Evolutionary conservation across 139 green algal species (phyloP), one percentile per base, ranked within the genome.

Genomic region (Nannochloris sp.): DNA sequence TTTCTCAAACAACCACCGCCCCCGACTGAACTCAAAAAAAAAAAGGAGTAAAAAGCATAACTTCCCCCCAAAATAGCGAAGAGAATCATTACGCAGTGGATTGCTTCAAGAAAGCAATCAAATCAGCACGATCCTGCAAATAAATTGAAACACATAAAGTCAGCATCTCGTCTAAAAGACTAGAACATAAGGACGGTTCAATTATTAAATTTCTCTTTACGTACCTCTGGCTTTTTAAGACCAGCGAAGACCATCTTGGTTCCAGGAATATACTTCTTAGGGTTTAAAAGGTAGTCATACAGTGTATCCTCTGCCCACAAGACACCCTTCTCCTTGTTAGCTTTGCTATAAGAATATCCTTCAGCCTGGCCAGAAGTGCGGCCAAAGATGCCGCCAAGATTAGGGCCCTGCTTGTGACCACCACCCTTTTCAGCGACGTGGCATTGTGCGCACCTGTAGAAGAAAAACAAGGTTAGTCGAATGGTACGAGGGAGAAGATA

Each of bases 241-340:
- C 94, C 94, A 29, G 93, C 89, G 72, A 99, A 99, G 38, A 99
- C 93, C 94, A 99, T 99, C 86, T 99, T 98, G 23, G 86, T 98
- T 36, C 92, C 92, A 58, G 83, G 83, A 48, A 92, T 93, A 80
- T 91, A 97, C 78, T 98, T 98, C 82, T 98, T 98, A 59, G 92
- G 92, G 73, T 95, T 95, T 42, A 98, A 73, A 19, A 97, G 80
- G 78, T 97, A 97, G 30, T 97, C 90, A 68, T 95, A 97, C 32
- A 97, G 76, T 0, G 90, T 95, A 6, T 85, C 70, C 69, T 97
- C 92, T 15, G 42, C 58, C 90, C 90, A 97, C 9, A 73, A 54
- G 23, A 97, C 84, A 12, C 71, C 86, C 66, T 88, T 91, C 82
- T 96, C 91, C 76, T 97, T 97, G 84, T 99, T 99, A 19, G 94